Evolutionary conservation across 352 stramenopile species (phyloP), one percentile per base, ranked within the genome.

Genomic region (Thalassiosira exigua): DNA sequence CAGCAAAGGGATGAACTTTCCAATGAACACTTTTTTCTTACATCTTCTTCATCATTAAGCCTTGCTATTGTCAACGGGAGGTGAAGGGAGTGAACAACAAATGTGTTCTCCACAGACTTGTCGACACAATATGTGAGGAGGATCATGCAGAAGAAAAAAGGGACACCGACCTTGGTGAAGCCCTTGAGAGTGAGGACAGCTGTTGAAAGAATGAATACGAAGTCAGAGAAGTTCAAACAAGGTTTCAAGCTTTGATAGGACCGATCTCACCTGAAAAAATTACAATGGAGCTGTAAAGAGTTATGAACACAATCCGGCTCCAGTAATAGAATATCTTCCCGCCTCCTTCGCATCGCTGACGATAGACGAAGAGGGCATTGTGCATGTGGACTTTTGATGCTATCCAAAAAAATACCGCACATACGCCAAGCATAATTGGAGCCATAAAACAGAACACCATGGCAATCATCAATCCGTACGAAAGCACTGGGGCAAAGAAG

Each of bases 261-360:
- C n/a, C n/a, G n/a, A n/a, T n/a, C 62, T 44, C 36, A 44, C 46
- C 46, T 7, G 46, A 22, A 65, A 88, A 82, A 19, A 88, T 69
- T 0, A 68, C 19, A 57, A 88, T 77, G 0, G 62, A 67, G 30
- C 65, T 72, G 46, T 88, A 88, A 4, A 86, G 41, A 26, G 70
- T 62, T 14, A 71, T 65, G 41, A 88, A 87, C 4, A 81, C 44
- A 14, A 81, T 73, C 56, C 68, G 57, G 56, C 77, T 86, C 62
- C 83, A 79, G 9, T 81, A 80, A 48, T 81, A 87, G 52, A 89
- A 83, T 21, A 85, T 59, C 29, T 70, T 81, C 17, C 82, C 82
- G n/a, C 82, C 82, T 39, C 79, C 72, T 54, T 87, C 79, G 54
- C 79, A 87, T 4, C 56, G 65, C 33, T 87, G 67, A 19, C 64